Evolutionary conservation across 2,329 filamentous ascomycete species (phyloP).

Genomic region (Apiospora phragmitis): DNA sequence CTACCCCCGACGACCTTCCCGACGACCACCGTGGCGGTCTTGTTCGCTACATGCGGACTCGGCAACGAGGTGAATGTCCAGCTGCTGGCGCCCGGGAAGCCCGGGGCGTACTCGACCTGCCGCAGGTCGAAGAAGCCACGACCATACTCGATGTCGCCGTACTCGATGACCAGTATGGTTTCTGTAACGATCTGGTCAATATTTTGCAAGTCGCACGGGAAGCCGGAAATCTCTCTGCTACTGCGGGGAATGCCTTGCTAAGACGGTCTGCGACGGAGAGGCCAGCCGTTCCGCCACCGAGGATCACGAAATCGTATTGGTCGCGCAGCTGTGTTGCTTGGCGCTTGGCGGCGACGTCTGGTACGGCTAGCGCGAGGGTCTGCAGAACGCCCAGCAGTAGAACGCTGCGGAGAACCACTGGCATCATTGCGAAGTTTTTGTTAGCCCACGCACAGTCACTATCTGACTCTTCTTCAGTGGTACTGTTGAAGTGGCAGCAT

Average conservation of each 20-base stretch:
- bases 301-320: slow-evolving; percentile 32
- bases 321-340: slow-evolving; percentile 28
- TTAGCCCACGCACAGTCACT: not conserved
- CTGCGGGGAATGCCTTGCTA: slow-evolving; percentile 29
- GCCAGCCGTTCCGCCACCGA: slow-evolving; percentile 34
- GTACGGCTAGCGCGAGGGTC: not conserved
- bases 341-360: slow-evolving; percentile 16
- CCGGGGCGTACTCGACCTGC: not conserved
- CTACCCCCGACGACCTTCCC: slow-evolving; percentile 38
- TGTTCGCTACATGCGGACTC: slow-evolving; percentile 24
- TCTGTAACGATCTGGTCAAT: slow-evolving; percentile 12
- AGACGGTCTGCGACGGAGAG: slow-evolving; percentile 36
- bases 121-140: slow-evolving; percentile 14
- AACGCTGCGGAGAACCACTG: not conserved
- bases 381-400: not conserved
- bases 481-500: not conserved
- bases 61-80: not conserved
- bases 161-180: slow-evolving; percentile 21
- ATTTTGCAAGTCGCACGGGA: not conserved
- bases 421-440: not conserved
- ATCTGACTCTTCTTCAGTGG: not conserved
- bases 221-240: slow-evolving; percentile 10
- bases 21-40: slow-evolving; percentile 28
- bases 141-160: slow-evolving; percentile 10
- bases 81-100: not conserved